A percentile compares a stretch with the other conserved stretches of the same genome.
phyloP scores from a whole-genome alignment of 2,329 filamentous ascomycete genomes.

The Aspergillus udagawae region DNA sequence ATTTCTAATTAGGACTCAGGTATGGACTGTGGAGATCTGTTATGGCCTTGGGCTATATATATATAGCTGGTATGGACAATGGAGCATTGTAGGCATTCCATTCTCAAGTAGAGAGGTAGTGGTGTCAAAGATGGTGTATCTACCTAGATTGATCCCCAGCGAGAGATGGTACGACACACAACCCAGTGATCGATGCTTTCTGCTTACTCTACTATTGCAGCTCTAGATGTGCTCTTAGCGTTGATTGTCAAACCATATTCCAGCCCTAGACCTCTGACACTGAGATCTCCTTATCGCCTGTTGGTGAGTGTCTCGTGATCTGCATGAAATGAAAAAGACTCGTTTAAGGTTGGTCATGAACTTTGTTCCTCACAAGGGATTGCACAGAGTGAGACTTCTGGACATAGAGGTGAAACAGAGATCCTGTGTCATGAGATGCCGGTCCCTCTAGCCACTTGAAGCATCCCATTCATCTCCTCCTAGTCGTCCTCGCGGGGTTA shows the following conservation, averaged over 20 bases:
- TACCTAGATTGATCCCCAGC: not conserved
- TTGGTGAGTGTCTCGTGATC: not conserved
- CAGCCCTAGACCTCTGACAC: not conserved
- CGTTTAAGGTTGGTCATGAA: not conserved
- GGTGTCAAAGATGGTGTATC: too few relatives aligned
- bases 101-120: too few relatives aligned
- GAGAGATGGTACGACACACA: not conserved
- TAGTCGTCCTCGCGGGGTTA: conserved; percentile 3
- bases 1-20: too few relatives aligned
- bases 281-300: too few relatives aligned
- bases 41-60: too few relatives aligned
- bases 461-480: not conserved
- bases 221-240: not conserved
- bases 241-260: not conserved
- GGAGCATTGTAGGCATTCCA: too few relatives aligned
- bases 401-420: not conserved
- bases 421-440: not conserved
- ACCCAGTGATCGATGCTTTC: not conserved
- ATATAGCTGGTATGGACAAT: too few relatives aligned
- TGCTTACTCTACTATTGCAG: not conserved
- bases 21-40: too few relatives aligned
- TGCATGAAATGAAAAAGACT: not conserved
- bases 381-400: not conserved
- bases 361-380: not conserved
- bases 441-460: too few relatives aligned